Percentiles rank a stretch among this genome's conserved stretches.
These are phyloP conservation scores for Elsinoe fawcettii DNA, from an alignment of 2,329 filamentous ascomycete genomes.

Conservation along the genomic window DNA sequence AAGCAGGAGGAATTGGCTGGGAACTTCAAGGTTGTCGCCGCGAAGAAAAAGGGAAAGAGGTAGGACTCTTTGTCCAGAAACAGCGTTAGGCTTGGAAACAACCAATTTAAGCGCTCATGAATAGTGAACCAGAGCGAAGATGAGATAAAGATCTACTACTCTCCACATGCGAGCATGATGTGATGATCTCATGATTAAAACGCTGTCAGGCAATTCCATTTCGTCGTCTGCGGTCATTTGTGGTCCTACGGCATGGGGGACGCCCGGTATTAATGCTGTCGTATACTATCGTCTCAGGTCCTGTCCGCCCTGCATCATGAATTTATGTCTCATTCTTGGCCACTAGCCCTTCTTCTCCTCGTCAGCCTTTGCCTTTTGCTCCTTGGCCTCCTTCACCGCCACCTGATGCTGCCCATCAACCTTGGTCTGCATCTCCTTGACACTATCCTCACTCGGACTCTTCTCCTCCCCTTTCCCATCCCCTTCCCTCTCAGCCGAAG, in stretches of 20 bases:
- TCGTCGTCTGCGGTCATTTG: not conserved
- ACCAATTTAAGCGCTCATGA: not conserved
- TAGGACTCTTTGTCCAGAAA: conserved; percentile 15
- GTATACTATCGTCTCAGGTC: not conserved
- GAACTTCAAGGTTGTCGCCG: conserved; percentile 81
- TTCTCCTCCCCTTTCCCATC: conserved; percentile 24
- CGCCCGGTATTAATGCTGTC: not conserved
- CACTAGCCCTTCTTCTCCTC: conserved; percentile 12
- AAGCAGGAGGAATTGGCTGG: conserved; percentile 41
- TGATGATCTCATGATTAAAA: not conserved
- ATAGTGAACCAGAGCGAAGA: not conserved
- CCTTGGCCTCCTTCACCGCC: not conserved
- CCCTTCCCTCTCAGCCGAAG: conserved; percentile 31
- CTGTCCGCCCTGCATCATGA: not conserved
- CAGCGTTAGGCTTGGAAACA: not conserved
- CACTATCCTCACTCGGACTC: conserved; percentile 44
- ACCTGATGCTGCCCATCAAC: conserved; percentile 58
- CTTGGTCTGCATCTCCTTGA: conserved; percentile 55
- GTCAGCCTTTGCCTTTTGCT: conserved; percentile 6
- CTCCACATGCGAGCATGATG: not conserved
- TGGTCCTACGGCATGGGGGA: not conserved
- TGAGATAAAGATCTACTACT: not conserved
- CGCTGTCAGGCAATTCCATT: not conserved
- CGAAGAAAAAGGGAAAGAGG: conserved; percentile 73
- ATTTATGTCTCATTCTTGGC: not conserved